These are phyloP conservation scores for Akanthomyces lecanii DNA, from an alignment of 2,329 filamentous ascomycete species.

Conservation along the genomic window DNA sequence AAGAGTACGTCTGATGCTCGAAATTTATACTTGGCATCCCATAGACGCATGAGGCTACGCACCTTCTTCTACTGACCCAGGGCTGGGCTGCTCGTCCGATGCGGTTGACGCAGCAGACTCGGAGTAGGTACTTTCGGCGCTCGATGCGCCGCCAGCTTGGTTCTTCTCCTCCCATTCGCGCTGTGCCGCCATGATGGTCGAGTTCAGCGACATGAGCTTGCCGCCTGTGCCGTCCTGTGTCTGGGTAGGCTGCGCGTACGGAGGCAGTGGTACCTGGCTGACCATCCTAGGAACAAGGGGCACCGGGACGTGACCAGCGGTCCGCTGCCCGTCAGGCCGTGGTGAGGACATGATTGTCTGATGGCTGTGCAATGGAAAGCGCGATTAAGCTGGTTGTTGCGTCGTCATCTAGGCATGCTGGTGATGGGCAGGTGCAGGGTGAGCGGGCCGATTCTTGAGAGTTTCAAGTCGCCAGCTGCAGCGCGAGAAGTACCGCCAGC, in stretches of 20 bases:
- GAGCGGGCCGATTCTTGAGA: not conserved
- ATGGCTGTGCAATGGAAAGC: not conserved
- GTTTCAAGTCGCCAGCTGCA: not conserved
- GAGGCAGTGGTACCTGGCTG: constrained; percentile 1
- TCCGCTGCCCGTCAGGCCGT: not conserved
- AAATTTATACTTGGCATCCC: not conserved
- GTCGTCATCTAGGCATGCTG: not conserved
- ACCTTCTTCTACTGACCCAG: not conserved
- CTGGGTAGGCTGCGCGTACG: not conserved
- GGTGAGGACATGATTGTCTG: not conserved
- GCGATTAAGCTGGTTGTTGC: not conserved
- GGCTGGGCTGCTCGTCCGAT: not conserved
- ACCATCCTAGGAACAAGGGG: not conserved
- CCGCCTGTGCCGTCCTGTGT: not conserved
- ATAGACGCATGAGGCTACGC: not conserved
- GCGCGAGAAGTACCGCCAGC: no score
- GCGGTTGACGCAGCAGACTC: not conserved
- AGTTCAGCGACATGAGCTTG: constrained; percentile 14
- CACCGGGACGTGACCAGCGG: not conserved
- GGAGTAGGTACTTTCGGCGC: not conserved
- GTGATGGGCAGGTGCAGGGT: not conserved
- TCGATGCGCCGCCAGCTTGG: not conserved
- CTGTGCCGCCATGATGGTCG: constrained; percentile 28
- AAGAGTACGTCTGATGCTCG: not conserved
- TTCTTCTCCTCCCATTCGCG: constrained; percentile 26